Evolutionary conservation across 2,329 filamentous ascomycete genomes (phyloP).

Genomic region (Drechmeria coniospora): DNA sequence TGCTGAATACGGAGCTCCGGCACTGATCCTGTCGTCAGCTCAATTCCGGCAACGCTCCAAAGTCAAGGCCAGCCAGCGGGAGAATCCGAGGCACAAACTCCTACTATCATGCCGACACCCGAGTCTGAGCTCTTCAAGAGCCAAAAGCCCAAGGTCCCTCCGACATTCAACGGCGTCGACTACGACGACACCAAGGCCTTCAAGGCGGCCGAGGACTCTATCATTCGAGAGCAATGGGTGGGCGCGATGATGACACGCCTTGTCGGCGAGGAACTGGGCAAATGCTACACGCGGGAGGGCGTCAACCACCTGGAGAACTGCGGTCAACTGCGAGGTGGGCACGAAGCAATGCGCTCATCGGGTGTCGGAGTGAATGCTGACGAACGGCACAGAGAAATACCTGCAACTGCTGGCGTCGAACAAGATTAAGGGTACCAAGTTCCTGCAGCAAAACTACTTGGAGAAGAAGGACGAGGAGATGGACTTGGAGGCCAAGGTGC

Average conservation of each 20-base stretch:
- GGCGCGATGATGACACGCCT: conserved; percentile 77
- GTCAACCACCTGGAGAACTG: conserved; percentile 85
- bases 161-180: conserved; percentile 76
- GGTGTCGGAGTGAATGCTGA: conserved; percentile 2
- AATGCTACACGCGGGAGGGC: conserved; percentile 72
- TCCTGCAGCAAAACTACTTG: conserved; percentile 65
- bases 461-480: conserved; percentile 31
- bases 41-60: too few species aligned
- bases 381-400: conserved; percentile 49
- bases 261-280: conserved; percentile 68
- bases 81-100: conserved; percentile 4
- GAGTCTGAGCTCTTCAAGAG: conserved; percentile 71
- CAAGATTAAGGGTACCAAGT: conserved; percentile 65
- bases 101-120: conserved; percentile 56
- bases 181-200: conserved; percentile 69
- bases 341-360: not conserved
- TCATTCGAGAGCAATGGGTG: conserved; percentile 79
- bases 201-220: conserved; percentile 69
- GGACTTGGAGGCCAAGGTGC: conserved; percentile 22
- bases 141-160: conserved; percentile 67
- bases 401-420: conserved; percentile 61
- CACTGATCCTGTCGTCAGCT: too few species aligned
- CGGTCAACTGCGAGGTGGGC: conserved; percentile 58
- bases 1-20: not conserved
- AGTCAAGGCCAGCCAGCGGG: conserved; percentile 3